Conservation (phyloP, 1,284 basidiomycete species). For the Leccinum solheimii region DNA sequence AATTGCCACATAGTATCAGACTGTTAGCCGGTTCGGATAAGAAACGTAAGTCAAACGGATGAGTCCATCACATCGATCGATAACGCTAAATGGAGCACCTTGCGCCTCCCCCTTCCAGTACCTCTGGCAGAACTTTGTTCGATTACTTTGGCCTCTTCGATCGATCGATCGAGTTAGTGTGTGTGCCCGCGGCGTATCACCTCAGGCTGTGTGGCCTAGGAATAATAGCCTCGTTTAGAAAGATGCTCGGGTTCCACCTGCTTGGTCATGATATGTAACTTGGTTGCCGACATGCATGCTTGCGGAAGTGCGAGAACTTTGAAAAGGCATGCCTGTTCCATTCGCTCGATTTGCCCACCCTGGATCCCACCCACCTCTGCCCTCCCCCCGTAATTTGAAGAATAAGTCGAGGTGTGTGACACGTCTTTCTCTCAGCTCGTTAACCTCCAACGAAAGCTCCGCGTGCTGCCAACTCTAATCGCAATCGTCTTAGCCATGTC, state of each 20-base stretch:
- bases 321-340: slow-evolving; percentile 2
- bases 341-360: neutral
- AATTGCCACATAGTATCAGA: neutral
- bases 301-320: neutral
- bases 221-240: neutral
- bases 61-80: neutral
- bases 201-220: neutral
- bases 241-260: neutral
- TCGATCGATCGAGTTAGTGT: neutral
- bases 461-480: neutral
- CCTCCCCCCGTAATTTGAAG: neutral
- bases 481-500: slow-evolving; percentile 6
- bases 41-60: neutral
- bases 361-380: neutral
- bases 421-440: neutral
- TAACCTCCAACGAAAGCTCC: neutral
- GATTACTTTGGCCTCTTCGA: neutral
- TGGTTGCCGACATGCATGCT: neutral
- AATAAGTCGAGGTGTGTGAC: neutral
- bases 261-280: slow-evolving; percentile 1
- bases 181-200: neutral
- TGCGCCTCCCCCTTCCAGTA: neutral
- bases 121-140: neutral
- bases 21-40: neutral
- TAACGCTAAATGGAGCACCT: neutral